Evolutionary conservation across 2,329 filamentous ascomycete species (phyloP).

Genomic region (Thermoascus crustaceus): DNA sequence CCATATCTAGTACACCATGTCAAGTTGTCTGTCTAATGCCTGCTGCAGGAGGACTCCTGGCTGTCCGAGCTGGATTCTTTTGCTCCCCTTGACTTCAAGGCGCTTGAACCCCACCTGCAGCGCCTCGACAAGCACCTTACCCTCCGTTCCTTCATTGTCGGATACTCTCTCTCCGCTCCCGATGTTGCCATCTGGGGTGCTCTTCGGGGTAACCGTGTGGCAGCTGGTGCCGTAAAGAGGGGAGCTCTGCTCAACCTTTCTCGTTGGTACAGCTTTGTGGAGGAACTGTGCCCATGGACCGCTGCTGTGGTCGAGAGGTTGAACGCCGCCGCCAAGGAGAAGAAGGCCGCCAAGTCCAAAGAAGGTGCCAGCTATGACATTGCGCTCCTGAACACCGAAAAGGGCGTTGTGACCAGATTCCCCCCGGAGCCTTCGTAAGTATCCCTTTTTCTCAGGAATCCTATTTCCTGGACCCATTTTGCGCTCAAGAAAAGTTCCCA

Average conservation of each 20-base stretch:
- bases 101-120: conserved; percentile 63
- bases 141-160: conserved; percentile 76
- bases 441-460: too few species aligned
- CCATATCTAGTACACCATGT: neutral
- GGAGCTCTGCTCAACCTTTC: conserved; percentile 66
- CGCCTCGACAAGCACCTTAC: conserved; percentile 81
- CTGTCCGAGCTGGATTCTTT: conserved; percentile 45
- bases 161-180: conserved; percentile 66
- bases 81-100: conserved; percentile 65
- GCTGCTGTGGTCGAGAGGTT: conserved; percentile 61
- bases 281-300: conserved; percentile 71
- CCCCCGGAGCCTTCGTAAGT: conserved; percentile 82
- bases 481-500: too few species aligned
- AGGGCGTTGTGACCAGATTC: conserved; percentile 87
- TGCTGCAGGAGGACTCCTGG: conserved; percentile 44
- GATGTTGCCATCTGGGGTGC: conserved; percentile 79
- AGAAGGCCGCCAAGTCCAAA: conserved; percentile 61
- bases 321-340: conserved; percentile 60
- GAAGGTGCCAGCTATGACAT: conserved; percentile 85
- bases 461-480: too few species aligned
- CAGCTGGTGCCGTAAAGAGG: conserved; percentile 71
- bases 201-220: conserved; percentile 76
- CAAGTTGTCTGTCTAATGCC: neutral
- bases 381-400: conserved; percentile 71
- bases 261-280: conserved; percentile 82